Evolutionary conservation across 2,329 filamentous ascomycete species (phyloP), one percentile per base, ranked within the genome.

Genomic region (Penicillium sp.): DNA sequence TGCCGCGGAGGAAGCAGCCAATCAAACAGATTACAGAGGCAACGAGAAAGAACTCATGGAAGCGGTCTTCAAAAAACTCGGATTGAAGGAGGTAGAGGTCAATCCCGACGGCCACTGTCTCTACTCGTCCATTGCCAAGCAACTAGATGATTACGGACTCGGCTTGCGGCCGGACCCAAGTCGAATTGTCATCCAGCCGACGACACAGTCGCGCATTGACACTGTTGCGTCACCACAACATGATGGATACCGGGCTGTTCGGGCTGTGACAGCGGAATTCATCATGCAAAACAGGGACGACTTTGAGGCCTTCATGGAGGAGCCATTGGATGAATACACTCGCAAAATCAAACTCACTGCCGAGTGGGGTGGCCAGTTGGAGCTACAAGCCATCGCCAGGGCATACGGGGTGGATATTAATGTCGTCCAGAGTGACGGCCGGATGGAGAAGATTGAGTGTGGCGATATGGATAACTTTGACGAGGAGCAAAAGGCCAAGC

Each of bases 331-430:
- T 3, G 71, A 71, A 7, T 94, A 97, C 64, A 76, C 87, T 32
- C 69, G 70, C 32, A 87, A 86, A 69, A 87, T 98, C 45, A 72
- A 83, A 48, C 81, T 93, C 43, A 96, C 90, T 33, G 90, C 87
- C 0, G 91, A 95, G 68, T 98, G 93, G 93, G 93, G 93, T 34
- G 93, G 93, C 0, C 87, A 97, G 72, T 68, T 96, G 48, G 93
- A 98, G 73, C 68, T 98, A 40, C 75, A 83, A 64, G 93, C 93
- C 16, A 74, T 98, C 61, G 86, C 91, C 35, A 83, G 80, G 61
- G 80, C 79, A 39, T 97, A 94, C 57, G 79, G 79, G 3, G 80
- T 93, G 8, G 79, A 84, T 58, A 91, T 97, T 47, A 81, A 83
- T 58, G 85, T 98, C 9, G 71, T 98, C 47, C 90, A 96, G 53